Base-by-base conservation (phyloP, 768 basidiomycete genomes). In the Clitopilus passeckerianus region DNA sequence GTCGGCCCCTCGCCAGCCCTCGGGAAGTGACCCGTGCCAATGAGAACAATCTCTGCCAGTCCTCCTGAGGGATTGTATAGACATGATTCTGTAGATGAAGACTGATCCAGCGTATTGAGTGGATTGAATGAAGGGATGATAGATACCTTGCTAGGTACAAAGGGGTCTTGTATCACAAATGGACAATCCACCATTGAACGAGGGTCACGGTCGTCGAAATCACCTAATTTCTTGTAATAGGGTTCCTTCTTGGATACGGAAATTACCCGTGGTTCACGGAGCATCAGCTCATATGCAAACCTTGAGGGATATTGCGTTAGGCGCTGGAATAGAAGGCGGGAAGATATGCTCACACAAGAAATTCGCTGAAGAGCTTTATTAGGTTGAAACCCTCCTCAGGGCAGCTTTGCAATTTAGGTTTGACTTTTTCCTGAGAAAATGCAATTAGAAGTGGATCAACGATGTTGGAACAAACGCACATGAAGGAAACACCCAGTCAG, bases 131-230 rank as follows among this genome's bases (percentile, higher is more conserved):
- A 1, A 30, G 12, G 16, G 43, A 53, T 22, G 8, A 6, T 7
- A 34, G 24, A 12, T 53, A 62, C 65, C 52, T 64, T 52, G 6
- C 59, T 64, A 1, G 27, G 41, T 16, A 65, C 57, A 52, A 65
- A 67, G 1, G 68, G 67, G 62, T 72, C 71, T 43, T 52, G 64
- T 4, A 72, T 50, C 9, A 18, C 46, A 50, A 50, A 20, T 10
- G 18, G 15, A 50, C 37, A n/a, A 41, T n/a, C n/a, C 14, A n/a
- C 2, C 37, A 14, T 5, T 14, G 20, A 16, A 22, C 22, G 46
- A 18, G 20, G 10, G 15, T 10, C 3, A 5, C 46, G 5, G 3
- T 50, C 46, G 5, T 20, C 20, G 5, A 50, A 50, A 18, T 22
- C 20, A n/a, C 16, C 37, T 12, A 15, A n/a, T n/a, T 41, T n/a